Evolutionary conservation across 352 stramenopile genomes (phyloP), one percentile per base, ranked within the genome.

Genomic region (Phytophthora sojae): DNA sequence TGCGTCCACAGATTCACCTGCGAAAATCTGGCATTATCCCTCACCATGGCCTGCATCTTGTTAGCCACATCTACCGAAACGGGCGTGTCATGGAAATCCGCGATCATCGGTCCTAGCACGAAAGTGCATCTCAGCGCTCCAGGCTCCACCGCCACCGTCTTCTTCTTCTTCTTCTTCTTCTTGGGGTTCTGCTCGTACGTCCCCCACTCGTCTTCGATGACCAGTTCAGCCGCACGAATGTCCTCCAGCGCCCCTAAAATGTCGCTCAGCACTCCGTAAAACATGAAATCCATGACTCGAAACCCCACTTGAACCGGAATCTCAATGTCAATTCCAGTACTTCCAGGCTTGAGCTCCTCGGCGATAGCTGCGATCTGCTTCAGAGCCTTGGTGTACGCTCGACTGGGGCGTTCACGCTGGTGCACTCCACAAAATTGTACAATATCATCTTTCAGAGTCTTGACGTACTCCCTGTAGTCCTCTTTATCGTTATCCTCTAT

Each of bases 41-140:
- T n/a, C 5, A 61, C 19, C 50, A 73, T 57, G 0, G 8, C 15
- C 35, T 64, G 14, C 23, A 73, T 59, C 26, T 26, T 19, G 12
- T 59, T 19, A 5, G 23, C 30, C 37, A 67, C 23, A 0, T 64
- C 35, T 1, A 14, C 14, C 6, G 49, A 51, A 26, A 68, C 47
- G 5, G 21, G 42, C 1, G 21, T 47, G 19, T 64, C 52, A 23
- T 57, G 9, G 21, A 69, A 73, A n/a, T 59, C 39, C 15, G 60
- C 66, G 21, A 64, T 39, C 53, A 69, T 64, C 29, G 66, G 66
- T 4, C 53, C 66, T 0, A 73, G 60, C 1, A 73, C 59, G 35
- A 69, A 73, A 12, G 59, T 69, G 45, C 59, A 74, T 56, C 60
- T 54, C 19, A 74, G 35, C 32, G 3, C 11, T 47, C 12, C 53